Percentiles rank a stretch among this genome's conserved stretches.
Evolutionary conservation across 73 alveolate genomes (phyloP).

Genomic region (Stentor coeruleus): DNA sequence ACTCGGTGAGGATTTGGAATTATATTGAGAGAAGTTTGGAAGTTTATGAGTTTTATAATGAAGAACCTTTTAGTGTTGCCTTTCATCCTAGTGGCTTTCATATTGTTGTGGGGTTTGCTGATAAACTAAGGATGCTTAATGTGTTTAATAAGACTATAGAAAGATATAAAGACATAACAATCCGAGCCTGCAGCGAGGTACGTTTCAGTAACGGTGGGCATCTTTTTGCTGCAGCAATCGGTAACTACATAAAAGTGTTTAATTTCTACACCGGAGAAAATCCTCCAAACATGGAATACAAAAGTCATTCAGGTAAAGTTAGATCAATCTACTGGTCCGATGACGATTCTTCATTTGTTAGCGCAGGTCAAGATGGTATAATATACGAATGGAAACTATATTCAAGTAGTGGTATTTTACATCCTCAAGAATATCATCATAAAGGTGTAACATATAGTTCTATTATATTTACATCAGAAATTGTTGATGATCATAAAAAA

Average conservation of each 20-base stretch:
- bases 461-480: conserved; percentile 41
- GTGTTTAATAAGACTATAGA: conserved; percentile 69
- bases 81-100: conserved; percentile 90
- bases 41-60: conserved; percentile 82
- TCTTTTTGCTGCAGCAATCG: conserved; percentile 89
- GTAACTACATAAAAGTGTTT: conserved; percentile 72
- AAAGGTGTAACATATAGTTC: conserved; percentile 64
- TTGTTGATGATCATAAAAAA: conserved; percentile 29
- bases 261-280: conserved; percentile 77
- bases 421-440: conserved; percentile 44
- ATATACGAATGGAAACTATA: conserved; percentile 51
- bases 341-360: conserved; percentile 88
- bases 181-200: conserved; percentile 81
- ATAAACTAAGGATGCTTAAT: conserved; percentile 93
- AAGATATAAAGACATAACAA: conserved; percentile 88
- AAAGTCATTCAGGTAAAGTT: conserved; percentile 66
- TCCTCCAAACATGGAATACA: conserved; percentile 46
- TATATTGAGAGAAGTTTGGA: conserved; percentile 90
- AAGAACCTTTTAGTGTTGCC: conserved; percentile 69
- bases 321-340: conserved; percentile 91
- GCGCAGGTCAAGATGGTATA: conserved; percentile 93
- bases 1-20: conserved; percentile 98
- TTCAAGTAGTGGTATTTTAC: conserved; percentile 1
- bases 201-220: conserved; percentile 96
- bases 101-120: conserved; percentile 93